phyloP scores from a whole-genome alignment of 805 yeast genomes.

The Sugiyamaella floridensis region DNA sequence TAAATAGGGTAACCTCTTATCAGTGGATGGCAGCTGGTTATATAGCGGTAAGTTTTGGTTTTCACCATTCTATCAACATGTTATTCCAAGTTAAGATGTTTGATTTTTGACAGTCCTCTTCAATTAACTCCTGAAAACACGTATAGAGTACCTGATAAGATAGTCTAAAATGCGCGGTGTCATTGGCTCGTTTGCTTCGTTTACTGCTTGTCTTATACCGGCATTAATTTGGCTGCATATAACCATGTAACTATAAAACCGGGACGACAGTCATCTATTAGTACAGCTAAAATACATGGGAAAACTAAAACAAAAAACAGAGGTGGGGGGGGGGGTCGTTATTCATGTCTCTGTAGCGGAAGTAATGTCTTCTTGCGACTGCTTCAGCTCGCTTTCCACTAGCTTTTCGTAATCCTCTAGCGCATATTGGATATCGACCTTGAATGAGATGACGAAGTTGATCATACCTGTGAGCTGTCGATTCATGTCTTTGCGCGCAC shows the following conservation, averaged over 20 bases:
- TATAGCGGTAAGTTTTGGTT: too few species aligned
- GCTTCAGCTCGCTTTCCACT: slow-evolving; percentile 3
- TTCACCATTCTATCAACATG: too few species aligned
- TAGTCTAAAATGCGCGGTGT: too few species aligned
- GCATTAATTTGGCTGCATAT: too few species aligned
- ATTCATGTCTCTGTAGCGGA: neutral
- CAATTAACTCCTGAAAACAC: too few species aligned
- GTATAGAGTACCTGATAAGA: too few species aligned
- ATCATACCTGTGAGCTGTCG: slow-evolving; percentile 51
- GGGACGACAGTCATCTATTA: neutral
- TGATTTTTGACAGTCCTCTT: too few species aligned
- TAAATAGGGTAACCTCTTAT: neutral
- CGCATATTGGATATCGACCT: slow-evolving; percentile 56
- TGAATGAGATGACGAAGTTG: slow-evolving; percentile 55
- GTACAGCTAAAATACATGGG: neutral
- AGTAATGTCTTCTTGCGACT: slow-evolving; percentile 1
- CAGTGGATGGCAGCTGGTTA: neutral
- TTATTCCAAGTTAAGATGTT: too few species aligned
- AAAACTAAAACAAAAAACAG: too few species aligned
- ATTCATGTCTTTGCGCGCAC: slow-evolving; percentile 43
- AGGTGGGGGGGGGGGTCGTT: neutral
- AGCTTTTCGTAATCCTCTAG: slow-evolving; percentile 49
- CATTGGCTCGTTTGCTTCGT: too few species aligned
- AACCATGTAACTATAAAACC: too few species aligned
- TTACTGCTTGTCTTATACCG: too few species aligned